Conservation (phyloP, 2,329 filamentous ascomycete genomes). For the Clonostachys rhizophaga region DNA sequence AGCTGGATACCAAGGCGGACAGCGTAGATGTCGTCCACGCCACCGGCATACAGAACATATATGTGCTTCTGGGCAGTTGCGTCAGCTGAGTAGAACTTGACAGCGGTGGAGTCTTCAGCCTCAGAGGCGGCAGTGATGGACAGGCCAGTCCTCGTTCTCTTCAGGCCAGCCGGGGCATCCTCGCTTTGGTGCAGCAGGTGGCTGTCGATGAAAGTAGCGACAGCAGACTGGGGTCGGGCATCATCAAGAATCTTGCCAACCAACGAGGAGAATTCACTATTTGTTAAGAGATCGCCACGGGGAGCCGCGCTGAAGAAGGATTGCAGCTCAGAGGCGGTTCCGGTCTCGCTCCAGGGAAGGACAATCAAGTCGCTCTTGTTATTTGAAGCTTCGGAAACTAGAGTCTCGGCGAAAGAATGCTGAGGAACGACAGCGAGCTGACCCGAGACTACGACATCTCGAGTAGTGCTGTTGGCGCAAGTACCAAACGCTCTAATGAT, state of each 20-base stretch:
- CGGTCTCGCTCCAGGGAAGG: constrained; percentile 86
- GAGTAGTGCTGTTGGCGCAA: constrained; percentile 76
- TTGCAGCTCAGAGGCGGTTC: constrained; percentile 60
- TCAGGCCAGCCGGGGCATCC: constrained; percentile 10
- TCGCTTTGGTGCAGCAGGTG: constrained; percentile 41
- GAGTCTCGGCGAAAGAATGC: constrained; percentile 71
- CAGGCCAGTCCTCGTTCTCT: too few species aligned
- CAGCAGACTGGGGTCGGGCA: too few species aligned
- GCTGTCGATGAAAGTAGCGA: constrained; percentile 64
- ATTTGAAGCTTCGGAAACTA: constrained; percentile 66
- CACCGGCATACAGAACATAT: too few species aligned
- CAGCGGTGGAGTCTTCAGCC: too few species aligned
- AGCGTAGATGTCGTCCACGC: too few species aligned
- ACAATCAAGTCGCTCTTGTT: constrained; percentile 70
- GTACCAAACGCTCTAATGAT: constrained; percentile 89
- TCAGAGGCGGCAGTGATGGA: too few species aligned
- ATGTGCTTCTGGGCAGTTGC: too few species aligned
- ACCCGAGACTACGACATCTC: constrained; percentile 76
- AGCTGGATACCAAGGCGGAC: too few species aligned
- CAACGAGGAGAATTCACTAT: too few species aligned
- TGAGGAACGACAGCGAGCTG: constrained; percentile 77
- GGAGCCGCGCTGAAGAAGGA: constrained; percentile 23
- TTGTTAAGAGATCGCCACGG: too few species aligned
- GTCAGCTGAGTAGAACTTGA: too few species aligned
- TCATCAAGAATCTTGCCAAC: too few species aligned